Percentiles rank a stretch among this genome's conserved stretches.
Evolutionary conservation across 495 filamentous ascomycete species (phyloP).

Genomic region (Penicillium manginii): DNA sequence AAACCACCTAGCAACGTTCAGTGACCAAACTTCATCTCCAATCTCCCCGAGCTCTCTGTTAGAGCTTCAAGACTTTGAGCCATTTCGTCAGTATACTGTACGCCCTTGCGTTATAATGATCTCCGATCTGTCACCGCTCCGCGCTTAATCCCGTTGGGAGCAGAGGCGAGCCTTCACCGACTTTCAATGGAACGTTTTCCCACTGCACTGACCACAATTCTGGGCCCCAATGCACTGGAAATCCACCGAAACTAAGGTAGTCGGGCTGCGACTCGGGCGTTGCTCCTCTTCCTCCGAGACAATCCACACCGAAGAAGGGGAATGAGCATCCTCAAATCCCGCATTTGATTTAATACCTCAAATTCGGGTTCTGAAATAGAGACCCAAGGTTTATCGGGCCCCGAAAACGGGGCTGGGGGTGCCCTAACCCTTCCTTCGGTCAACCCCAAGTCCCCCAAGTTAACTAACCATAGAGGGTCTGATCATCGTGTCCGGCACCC

Average conservation of each 20-base stretch:
- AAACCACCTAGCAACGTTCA: too few relatives aligned
- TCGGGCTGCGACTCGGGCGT: background rate
- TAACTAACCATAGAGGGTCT: background rate
- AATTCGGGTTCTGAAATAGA: background rate
- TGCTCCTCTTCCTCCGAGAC: background rate
- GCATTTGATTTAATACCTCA: background rate
- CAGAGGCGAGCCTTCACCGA: background rate
- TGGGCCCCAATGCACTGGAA: background rate
- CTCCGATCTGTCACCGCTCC: background rate
- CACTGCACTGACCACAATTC: background rate
- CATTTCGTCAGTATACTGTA: background rate
- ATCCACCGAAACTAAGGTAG: background rate
- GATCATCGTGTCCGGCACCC: background rate
- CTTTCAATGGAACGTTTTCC: background rate
- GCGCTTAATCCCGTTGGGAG: background rate
- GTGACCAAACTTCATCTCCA: too few relatives aligned
- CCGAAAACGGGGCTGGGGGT: background rate
- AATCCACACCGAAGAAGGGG: background rate
- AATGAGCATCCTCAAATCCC: background rate
- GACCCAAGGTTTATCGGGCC: constrained; percentile 1
- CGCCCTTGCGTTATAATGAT: background rate
- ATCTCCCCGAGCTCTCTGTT: background rate
- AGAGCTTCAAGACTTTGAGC: background rate
- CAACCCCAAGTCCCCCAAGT: background rate
- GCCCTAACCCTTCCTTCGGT: background rate